Percentiles rank a stretch among this genome's conserved stretches.
These are phyloP conservation scores for Dryas alaskensis DNA, from an alignment of 306 rosid genomes.

Conservation along the genomic window DNA sequence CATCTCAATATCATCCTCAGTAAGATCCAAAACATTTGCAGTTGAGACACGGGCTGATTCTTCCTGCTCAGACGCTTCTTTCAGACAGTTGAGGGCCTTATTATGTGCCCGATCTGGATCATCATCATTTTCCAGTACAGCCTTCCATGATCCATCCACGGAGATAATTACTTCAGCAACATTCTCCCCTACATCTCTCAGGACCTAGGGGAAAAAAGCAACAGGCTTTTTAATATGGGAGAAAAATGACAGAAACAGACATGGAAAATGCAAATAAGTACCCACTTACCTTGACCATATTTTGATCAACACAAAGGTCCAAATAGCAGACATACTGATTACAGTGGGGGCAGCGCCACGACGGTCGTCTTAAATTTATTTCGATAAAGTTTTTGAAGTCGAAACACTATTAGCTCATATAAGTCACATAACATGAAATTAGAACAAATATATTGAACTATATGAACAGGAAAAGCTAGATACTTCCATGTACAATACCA, in stretches of 20 bases:
- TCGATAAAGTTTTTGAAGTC: constrained; percentile 65
- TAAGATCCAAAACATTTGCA: constrained; percentile 58
- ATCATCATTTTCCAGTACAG: constrained; percentile 45
- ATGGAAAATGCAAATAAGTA: constrained; percentile 29
- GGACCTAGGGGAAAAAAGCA: constrained; percentile 46
- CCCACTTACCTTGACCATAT: constrained; percentile 81
- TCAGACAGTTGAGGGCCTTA: constrained; percentile 22
- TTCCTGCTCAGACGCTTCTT: constrained; percentile 42
- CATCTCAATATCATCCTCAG: constrained; percentile 55
- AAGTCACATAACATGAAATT: constrained; percentile 21
- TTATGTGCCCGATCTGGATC: constrained; percentile 36
- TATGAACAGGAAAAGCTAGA: neutral
- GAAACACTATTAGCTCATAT: constrained; percentile 63
- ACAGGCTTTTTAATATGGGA: constrained; percentile 5
- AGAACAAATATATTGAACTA: neutral
- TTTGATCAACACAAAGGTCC: constrained; percentile 70
- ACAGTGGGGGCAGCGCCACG: constrained; percentile 99
- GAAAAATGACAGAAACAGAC: constrained; percentile 21
- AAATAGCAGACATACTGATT: constrained; percentile 67
- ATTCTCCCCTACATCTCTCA: constrained; percentile 67
- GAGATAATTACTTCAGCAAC: constrained; percentile 63
- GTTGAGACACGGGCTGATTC: constrained; percentile 32
- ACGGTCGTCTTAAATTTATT: constrained; percentile 79
- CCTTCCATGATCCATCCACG: constrained; percentile 89
- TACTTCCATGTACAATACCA: neutral